Percentiles rank a stretch among this genome's conserved stretches.
These are phyloP conservation scores for Pestalotiopsis sp. DNA, from an alignment of 2,329 filamentous ascomycete genomes.

Conservation along the genomic window DNA sequence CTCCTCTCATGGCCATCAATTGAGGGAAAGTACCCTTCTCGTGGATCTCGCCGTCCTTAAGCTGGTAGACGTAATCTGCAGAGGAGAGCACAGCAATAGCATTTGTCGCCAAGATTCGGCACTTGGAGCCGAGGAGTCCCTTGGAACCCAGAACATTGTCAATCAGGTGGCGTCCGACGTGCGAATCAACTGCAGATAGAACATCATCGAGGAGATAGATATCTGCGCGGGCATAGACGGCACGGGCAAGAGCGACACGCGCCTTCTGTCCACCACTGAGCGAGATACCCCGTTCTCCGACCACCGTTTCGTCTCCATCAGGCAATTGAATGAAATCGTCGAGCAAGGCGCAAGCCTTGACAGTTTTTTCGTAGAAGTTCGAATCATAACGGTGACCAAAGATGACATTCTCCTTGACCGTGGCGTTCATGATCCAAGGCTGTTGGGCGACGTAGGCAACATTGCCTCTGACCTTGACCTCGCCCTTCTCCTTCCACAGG, in stretches of 20 bases:
- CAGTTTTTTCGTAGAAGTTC: constrained; percentile 89
- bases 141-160: constrained; percentile 88
- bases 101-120: constrained; percentile 91
- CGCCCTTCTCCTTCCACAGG: constrained; percentile 84
- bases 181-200: constrained; percentile 95
- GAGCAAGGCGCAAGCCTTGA: constrained; percentile 85
- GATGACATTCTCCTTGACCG: constrained; percentile 93
- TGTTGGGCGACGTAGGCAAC: constrained; percentile 92
- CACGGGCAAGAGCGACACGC: constrained; percentile 85
- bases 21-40: constrained; percentile 92
- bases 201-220: constrained; percentile 94
- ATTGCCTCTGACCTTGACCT: constrained; percentile 79
- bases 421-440: constrained; percentile 97
- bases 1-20: constrained; percentile 90
- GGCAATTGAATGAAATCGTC: constrained; percentile 93
- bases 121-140: constrained; percentile 83
- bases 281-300: constrained; percentile 95
- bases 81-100: constrained; percentile 89
- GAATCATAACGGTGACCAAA: constrained; percentile 95
- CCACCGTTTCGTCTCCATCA: constrained; percentile 94
- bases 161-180: constrained; percentile 93
- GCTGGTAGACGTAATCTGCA: constrained; percentile 83
- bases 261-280: constrained; percentile 96
- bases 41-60: constrained; percentile 80
- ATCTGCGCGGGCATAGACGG: constrained; percentile 96